Base-by-base conservation (phyloP, 176 grass and related monocot genomes). In the Triticum timopheevii region DNA sequence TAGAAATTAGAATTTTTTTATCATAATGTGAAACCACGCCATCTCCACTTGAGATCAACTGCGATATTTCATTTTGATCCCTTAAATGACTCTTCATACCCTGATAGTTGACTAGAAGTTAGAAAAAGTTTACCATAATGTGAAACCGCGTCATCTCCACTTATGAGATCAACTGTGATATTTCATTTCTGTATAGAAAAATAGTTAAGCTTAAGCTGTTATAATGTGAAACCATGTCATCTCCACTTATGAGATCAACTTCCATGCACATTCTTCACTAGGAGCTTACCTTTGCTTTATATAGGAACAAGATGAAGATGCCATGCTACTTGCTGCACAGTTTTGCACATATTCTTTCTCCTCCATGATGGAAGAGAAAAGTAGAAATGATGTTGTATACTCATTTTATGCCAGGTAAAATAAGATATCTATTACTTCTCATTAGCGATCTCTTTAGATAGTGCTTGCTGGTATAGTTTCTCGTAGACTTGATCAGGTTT, bases 291-390 rank as follows among this genome's bases (percentile, higher is more conserved):
- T 80, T 66, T 58, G 45, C 74, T 78, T 80, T 88, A 70, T 85
- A 38, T 74, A 95, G 93, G 92, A 95, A n/a, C 61, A 94, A 89
- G 96, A 98, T 92, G 93, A 98, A 76, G 96, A 98, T 86, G 96
- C 93, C 27, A 90, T 98, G 92, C 78, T 98, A 88, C 86, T 98
- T 70, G 96, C 90, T 75, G 96, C 88, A 82, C 91, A 98, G 49
- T 98, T 95, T 82, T 98, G 96, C 84, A 92, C 82, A 16, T 90
- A 95, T 62, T 98, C 93, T 86, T 98, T 98, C 86, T 95, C 96
- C 42, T 95, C 92, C 67, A 72, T 90, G 80, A 91, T 76, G 87
- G 36, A 56, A 88, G 91, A 90, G 30, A 86, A 89, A 47, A 47
- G 59, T 17, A 93, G 86, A 89, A 89, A 85, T 64, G 81, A 71